phyloP scores from a whole-genome alignment of 2,329 filamentous ascomycete genomes.

The Akanthomyces muscarius region DNA sequence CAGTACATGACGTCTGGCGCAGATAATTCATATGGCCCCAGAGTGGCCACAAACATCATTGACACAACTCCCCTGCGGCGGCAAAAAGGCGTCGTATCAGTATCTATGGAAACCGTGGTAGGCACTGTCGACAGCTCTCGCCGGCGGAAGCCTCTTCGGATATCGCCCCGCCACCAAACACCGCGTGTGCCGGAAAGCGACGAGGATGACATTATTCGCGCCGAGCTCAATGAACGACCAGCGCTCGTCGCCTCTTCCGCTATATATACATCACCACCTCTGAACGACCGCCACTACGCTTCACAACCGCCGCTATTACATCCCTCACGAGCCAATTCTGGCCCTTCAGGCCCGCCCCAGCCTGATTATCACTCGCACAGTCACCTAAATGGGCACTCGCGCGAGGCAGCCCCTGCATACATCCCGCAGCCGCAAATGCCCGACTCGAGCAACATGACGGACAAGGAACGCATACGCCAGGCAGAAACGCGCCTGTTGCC shows the following conservation, averaged over 20 bases:
- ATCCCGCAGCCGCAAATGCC: conserved; percentile 58
- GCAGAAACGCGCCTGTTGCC: conserved; percentile 78
- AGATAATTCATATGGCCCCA: conserved; percentile 30
- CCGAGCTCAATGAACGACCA: conserved; percentile 22
- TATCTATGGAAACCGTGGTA: conserved; percentile 80
- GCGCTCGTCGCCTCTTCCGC: conserved; percentile 21
- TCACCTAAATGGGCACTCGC: conserved; percentile 21
- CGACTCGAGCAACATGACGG: conserved; percentile 61
- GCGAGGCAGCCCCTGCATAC: conserved; percentile 40
- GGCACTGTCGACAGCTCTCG: conserved; percentile 74
- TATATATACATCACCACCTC: conserved; percentile 27
- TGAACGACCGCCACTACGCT: conserved; percentile 32
- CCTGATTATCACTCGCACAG: conserved; percentile 13
- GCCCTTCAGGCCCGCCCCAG: conserved; percentile 15
- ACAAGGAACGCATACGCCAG: conserved; percentile 75
- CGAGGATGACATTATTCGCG: conserved; percentile 29
- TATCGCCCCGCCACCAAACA: conserved; percentile 27
- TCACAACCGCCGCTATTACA: conserved; percentile 14
- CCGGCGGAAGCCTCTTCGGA: conserved; percentile 25
- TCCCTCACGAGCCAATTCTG: conserved; percentile 19
- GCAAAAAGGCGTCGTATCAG: conserved; percentile 87
- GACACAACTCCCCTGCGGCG: conserved; percentile 83
- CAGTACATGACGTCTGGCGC: conserved; percentile 22
- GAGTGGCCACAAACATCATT: conserved; percentile 60
- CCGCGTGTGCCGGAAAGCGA: conserved; percentile 29